Evolutionary conservation across 169 alveolate genomes (phyloP), one percentile per base, ranked within the genome.

Genomic region (Plasmodium knowlesi): DNA sequence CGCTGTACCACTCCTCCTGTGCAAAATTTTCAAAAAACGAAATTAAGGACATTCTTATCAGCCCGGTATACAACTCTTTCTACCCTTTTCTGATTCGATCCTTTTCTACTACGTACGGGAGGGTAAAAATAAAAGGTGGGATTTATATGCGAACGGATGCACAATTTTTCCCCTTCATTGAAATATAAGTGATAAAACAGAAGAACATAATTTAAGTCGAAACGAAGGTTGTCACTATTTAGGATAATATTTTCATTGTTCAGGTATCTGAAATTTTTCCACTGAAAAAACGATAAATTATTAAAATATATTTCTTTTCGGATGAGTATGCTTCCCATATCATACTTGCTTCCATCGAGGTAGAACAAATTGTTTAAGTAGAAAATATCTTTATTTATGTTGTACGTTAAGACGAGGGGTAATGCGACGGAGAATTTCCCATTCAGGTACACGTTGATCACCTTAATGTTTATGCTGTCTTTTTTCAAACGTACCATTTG

Each of bases 41-140:
- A 89, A 79, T 89, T 89, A 61, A 89, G 76, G 46, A 89, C 25
- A 39, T 89, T 89, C 54, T 80, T 79, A 30, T 89, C 94, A 79
- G 89, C 16, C 30, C 34, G 71, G 72, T 89, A 79, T n/a, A 89
- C 84, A 79, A 89, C n/a, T 28, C 74, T 89, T 79, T 78, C 72
- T 32, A 89, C 71, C 25, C 61, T 67, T 79, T 79, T 89, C 5
- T 43, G 32, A 89, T 80, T 89, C 30, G 28, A 34, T 12, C 53
- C 50, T 2, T 85, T 79, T 50, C 67, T 78, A 22, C 32, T 1
- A 8, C 72, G 4, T 67, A 37, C 1, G 34, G 53, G 25, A 28
- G 46, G 72, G 82, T 32, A 79, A 89, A 78, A 89, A 57, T 8
- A 71, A 79, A 79, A 89, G 3, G 54, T 41, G 3, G 94, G 88